Base-by-base conservation (phyloP, 306 rosid species). In the Fagus crenata region DNA sequence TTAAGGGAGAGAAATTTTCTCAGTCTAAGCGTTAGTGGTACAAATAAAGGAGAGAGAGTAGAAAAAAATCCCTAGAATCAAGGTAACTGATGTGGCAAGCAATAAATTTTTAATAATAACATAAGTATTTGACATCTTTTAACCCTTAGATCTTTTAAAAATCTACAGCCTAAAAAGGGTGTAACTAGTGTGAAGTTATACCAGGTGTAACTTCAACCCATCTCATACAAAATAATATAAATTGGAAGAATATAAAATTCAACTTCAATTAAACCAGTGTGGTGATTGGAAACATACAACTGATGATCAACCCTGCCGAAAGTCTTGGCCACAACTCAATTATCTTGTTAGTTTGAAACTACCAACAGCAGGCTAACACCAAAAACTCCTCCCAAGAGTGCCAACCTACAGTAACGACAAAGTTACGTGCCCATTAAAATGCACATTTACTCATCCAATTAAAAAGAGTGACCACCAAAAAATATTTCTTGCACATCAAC, bases 201-300 rank as follows among this genome's bases (percentile, higher is more conserved):
- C 28, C 28, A 22, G 28, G 28, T 22, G 28, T 22, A 22, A 22
- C 28, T 22, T 22, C 28, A 22, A 1, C 8, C 22, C 7, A 56
- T 33, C 37, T 35, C 22, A 60, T 14, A 58, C 41, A 72, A 39
- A 60, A 63, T 8, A 15, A 58, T 7, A 49, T 70, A 11, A 37
- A 17, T 11, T 32, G 32, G 55, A 7, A 41, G 35, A 46, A 13
- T 15, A 22, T 37, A 15, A 49, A 6, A 6, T 32, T 32, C 61
- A 36, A 18, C 75, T 43, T 43, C 51, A n/a, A 37, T 56, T 56
- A 41, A 22, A 63, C 69, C 35, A 33, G 43, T 11, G 61, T 71
- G 72, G 81, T 36, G 72, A 77, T 43, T 36, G 41, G 49, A 60
- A 72, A 82, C 75, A 77, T 77, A 77, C 75, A 77, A 65, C 78